These are phyloP conservation scores for Phytomonas serpens DNA, from an alignment of 208 protist genomes.

Conservation along the genomic window DNA sequence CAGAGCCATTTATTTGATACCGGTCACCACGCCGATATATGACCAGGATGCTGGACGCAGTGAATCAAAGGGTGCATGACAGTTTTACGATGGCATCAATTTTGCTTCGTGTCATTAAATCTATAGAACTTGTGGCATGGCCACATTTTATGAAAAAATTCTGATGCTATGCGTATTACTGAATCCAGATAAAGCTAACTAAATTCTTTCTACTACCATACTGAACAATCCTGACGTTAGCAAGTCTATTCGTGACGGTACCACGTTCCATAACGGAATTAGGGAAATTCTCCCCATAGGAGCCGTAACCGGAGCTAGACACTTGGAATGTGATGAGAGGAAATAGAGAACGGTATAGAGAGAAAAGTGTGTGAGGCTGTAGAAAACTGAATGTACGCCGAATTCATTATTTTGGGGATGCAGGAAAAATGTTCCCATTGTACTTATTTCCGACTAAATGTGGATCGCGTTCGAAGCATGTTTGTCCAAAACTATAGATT, in stretches of 20 bases:
- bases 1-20: neutral
- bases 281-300: neutral
- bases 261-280: neutral
- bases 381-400: neutral
- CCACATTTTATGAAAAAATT: neutral
- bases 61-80: neutral
- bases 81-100: neutral
- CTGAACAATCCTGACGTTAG: neutral
- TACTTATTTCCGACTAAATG: too few relatives aligned
- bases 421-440: too few relatives aligned
- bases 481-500: constrained; percentile 5
- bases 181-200: neutral
- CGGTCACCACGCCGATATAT: neutral
- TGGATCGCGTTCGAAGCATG: neutral
- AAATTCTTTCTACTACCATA: neutral
- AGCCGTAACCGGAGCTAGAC: neutral
- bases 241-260: neutral
- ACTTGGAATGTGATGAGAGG: neutral
- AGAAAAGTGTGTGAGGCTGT: neutral
- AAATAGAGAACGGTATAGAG: neutral
- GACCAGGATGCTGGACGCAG: neutral
- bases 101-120: neutral
- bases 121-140: neutral
- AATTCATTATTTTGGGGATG: neutral
- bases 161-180: neutral